Percentiles rank a stretch among this genome's conserved stretches.
Evolutionary conservation across 2,329 filamentous ascomycete species (phyloP).

Genomic region (Ophiocordyceps camponoti-floridani): DNA sequence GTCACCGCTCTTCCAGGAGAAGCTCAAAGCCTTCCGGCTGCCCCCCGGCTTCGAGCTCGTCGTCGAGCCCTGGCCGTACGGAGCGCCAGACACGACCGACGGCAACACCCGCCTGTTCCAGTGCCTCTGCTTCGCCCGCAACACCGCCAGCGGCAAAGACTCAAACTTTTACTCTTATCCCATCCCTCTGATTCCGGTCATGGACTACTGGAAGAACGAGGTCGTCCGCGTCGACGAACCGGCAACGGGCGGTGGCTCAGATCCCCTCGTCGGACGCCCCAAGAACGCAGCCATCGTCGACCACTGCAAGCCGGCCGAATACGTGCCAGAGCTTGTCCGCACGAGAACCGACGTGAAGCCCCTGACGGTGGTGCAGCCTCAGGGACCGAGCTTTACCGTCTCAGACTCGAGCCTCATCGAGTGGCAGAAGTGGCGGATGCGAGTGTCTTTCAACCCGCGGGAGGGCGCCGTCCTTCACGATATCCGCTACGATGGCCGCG

Average conservation of each 20-base stretch:
- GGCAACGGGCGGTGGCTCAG: constrained; percentile 13
- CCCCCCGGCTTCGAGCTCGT: constrained; percentile 11
- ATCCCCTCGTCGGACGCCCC: constrained; percentile 7
- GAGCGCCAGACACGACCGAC: constrained; percentile 11
- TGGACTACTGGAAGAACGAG: constrained; percentile 12
- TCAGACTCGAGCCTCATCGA: constrained; percentile 21
- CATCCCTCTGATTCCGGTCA: constrained; percentile 26
- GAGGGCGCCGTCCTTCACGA: constrained; percentile 56
- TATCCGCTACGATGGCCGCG: constrained; percentile 45
- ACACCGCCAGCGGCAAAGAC: constrained; percentile 17
- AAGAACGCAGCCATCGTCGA: constrained; percentile 8
- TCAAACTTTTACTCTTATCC: constrained; percentile 39
- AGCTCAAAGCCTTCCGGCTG: constrained; percentile 10
- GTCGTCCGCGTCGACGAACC: constrained; percentile 16
- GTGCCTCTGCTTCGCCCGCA: constrained; percentile 13
- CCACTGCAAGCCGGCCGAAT: constrained; percentile 17
- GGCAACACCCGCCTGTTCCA: constrained; percentile 15
- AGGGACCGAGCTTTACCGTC: constrained; percentile 23
- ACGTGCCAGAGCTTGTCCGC: constrained; percentile 23
- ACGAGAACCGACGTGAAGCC: constrained; percentile 36
- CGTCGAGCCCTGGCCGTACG: constrained; percentile 16
- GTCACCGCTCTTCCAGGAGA: constrained; percentile 14
- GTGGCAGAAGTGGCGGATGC: constrained; percentile 52
- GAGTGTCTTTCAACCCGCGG: constrained; percentile 50
- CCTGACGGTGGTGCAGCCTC: constrained; percentile 25